These are phyloP conservation scores for Lizonia empirigonia DNA, from an alignment of 2,329 filamentous ascomycete genomes.

Conservation along the genomic window DNA sequence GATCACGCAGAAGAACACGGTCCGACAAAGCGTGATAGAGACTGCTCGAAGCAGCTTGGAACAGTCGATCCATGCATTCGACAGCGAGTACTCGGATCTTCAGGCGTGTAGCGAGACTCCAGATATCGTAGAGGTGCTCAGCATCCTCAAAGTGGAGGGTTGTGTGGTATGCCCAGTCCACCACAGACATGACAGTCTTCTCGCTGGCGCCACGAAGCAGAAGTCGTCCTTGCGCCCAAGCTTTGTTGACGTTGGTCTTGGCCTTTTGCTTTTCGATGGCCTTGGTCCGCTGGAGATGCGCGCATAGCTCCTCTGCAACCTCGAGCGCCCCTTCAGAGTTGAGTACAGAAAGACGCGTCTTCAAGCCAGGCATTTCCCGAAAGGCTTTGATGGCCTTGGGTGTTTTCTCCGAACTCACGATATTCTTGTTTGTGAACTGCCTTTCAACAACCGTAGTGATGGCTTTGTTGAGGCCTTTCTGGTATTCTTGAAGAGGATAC, in stretches of 20 bases:
- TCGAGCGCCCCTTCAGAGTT: slow-evolving; percentile 15
- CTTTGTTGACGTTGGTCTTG: slow-evolving; percentile 4
- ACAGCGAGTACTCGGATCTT: slow-evolving; percentile 19
- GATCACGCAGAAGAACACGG: slow-evolving; percentile 8
- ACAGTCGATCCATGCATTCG: slow-evolving; percentile 21
- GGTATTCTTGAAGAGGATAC: background rate
- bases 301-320: slow-evolving; percentile 6
- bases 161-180: slow-evolving; percentile 27
- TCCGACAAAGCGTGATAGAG: slow-evolving; percentile 8
- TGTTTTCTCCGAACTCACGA: background rate
- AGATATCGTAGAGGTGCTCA: slow-evolving; percentile 21
- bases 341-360: slow-evolving; percentile 13
- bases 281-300: slow-evolving; percentile 13
- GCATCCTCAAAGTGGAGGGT: slow-evolving; percentile 7
- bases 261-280: slow-evolving; percentile 13
- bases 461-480: background rate
- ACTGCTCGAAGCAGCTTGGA: background rate
- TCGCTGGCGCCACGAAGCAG: slow-evolving; percentile 15
- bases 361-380: background rate
- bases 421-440: slow-evolving; percentile 11
- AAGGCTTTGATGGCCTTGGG: background rate
- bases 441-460: slow-evolving; percentile 5
- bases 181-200: slow-evolving; percentile 16
- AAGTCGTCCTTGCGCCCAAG: slow-evolving; percentile 27
- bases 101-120: slow-evolving; percentile 22